These are phyloP conservation scores for Penicillium pulvis DNA, from an alignment of 495 filamentous ascomycete species.

Conservation along the genomic window DNA sequence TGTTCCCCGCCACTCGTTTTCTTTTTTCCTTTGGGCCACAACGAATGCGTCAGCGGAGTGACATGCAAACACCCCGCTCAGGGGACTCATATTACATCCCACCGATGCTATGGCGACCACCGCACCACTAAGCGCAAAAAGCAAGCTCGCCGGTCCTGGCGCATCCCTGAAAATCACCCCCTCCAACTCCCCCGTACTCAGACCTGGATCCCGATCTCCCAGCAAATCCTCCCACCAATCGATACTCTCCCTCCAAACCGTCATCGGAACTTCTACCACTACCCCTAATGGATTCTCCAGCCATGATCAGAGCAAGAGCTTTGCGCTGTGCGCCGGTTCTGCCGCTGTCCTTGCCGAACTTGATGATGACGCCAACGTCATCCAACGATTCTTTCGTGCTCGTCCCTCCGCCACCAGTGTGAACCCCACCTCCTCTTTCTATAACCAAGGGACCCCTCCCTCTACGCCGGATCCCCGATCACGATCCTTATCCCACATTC, in stretches of 20 bases:
- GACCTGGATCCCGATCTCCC: constrained; percentile 63
- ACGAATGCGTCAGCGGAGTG: constrained; percentile 18
- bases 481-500: constrained; percentile 36
- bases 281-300: constrained; percentile 87
- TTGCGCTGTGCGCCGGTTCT: constrained; percentile 90
- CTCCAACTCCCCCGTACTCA: constrained; percentile 72
- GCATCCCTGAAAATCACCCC: constrained; percentile 72
- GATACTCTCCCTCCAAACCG: constrained; percentile 71
- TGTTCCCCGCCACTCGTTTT: neutral
- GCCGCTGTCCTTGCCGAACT: constrained; percentile 88
- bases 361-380: constrained; percentile 67
- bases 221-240: constrained; percentile 54
- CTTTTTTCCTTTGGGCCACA: constrained; percentile 7
- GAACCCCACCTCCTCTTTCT: constrained; percentile 55
- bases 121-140: constrained; percentile 36
- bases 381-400: constrained; percentile 88
- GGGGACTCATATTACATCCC: constrained; percentile 29
- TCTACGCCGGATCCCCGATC: constrained; percentile 45
- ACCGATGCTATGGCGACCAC: constrained; percentile 35
- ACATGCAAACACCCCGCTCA: constrained; percentile 24
- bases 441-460: constrained; percentile 63
- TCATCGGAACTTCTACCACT: constrained; percentile 85
- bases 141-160: constrained; percentile 36
- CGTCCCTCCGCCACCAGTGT: constrained; percentile 74
- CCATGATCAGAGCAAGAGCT: constrained; percentile 66